Base-by-base conservation (phyloP, 2,329 filamentous ascomycete species). In the Venturia aucupariae region DNA sequence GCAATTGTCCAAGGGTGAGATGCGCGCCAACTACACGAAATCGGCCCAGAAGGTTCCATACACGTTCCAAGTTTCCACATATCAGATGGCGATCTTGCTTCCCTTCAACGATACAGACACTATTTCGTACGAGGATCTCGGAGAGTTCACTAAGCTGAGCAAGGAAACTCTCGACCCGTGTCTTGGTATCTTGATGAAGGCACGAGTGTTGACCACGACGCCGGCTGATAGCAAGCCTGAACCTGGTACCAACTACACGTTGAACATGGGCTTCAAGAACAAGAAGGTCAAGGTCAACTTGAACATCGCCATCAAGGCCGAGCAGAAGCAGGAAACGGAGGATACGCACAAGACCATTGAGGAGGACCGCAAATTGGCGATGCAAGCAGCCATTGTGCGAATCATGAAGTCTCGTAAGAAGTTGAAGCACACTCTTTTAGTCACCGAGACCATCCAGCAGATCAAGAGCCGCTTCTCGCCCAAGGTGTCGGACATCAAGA, bases 361-460 rank as follows among this genome's bases (percentile, higher is more conserved):
- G 79, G 94, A 99, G 77, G 94, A 99, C 75, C 86, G 94, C 67
- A 97, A 97, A 78, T 82, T 99, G 67, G 84, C 99, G 66, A 89
- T 97, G 74, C 69, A 99, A 93, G 97, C 94, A 67, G 92, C 93
- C 30, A 97, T 99, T 75, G 94, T 99, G 65, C 90, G 94, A 72
- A 97, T 99, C 80, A 99, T 99, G 94, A 99, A 99, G 81, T 95
- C 93, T 3, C 89, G 94, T 67, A 97, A 99, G 86, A 90, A 89
- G 80, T 95, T 97, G 90, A 97, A 97, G 85, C 93, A 99, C 78
- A 87, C 88, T 67, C 89, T 94, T 73, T 87, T 99, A 15, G 92
- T 99, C 64, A 88, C 90, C 73, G 94, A 99, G 78, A 95, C 92
- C 30, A 97, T 99, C 75, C 89, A 88, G 72, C 94, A 97, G 77